phyloP scores from a whole-genome alignment of 768 basidiomycete species.

The Rhizopogon vinicolor region DNA sequence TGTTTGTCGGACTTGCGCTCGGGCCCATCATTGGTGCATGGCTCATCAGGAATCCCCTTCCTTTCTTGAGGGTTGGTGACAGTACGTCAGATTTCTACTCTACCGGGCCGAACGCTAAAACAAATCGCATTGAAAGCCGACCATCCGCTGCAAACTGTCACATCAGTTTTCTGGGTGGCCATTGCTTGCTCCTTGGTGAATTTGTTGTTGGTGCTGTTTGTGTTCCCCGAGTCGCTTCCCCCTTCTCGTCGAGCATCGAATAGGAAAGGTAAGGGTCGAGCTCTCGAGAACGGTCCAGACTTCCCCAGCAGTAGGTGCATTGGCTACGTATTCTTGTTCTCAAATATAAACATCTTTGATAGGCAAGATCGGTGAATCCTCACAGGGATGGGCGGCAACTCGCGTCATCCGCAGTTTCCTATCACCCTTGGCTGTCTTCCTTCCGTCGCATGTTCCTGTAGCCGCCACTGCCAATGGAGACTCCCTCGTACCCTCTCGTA shows the following conservation, averaged over 20 bases:
- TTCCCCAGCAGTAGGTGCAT: constrained; percentile 9
- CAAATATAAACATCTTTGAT: neutral
- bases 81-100: constrained; percentile 9
- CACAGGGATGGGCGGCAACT: constrained; percentile 3
- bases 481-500: constrained; percentile 60
- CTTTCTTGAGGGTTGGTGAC: constrained; percentile 23
- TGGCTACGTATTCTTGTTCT: neutral
- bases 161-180: constrained; percentile 51
- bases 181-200: constrained; percentile 40
- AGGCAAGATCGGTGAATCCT: neutral
- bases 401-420: constrained; percentile 43
- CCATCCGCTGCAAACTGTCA: constrained; percentile 35
- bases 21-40: constrained; percentile 70
- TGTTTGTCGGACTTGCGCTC: constrained; percentile 70
- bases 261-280: constrained; percentile 27
- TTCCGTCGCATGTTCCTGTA: constrained; percentile 46
- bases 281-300: constrained; percentile 8
- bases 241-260: constrained; percentile 21
- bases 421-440: constrained; percentile 65
- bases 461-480: constrained; percentile 35
- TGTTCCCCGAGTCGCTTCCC: constrained; percentile 54
- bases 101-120: constrained; percentile 1
- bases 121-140: constrained; percentile 11
- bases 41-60: constrained; percentile 41
- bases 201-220: constrained; percentile 54